Percentiles rank a stretch among this genome's conserved stretches.
These are phyloP conservation scores for Lecanosticta acicola DNA, from an alignment of 2,329 filamentous ascomycete species.

Conservation along the genomic window DNA sequence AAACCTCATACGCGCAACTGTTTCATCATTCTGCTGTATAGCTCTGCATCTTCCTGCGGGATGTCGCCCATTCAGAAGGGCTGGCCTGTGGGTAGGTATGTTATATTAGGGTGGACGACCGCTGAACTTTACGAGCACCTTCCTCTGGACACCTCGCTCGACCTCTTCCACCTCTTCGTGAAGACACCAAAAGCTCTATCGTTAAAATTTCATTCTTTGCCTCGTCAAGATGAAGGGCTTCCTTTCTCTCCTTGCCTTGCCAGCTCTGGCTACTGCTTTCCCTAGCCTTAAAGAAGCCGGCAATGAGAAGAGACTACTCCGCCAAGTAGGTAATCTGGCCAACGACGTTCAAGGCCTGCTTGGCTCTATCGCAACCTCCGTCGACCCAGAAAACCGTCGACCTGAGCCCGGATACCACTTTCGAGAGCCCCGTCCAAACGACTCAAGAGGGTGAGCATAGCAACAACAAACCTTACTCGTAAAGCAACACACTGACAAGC, in stretches of 20 bases:
- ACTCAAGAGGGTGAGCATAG: constrained; percentile 33
- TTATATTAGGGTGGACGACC: no score
- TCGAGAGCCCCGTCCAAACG: constrained; percentile 19
- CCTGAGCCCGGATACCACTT: constrained; percentile 27
- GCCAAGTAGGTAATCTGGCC: constrained; percentile 5
- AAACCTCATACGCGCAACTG: background rate
- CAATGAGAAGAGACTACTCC: constrained; percentile 9
- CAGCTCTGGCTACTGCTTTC: constrained; percentile 11
- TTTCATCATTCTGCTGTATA: background rate
- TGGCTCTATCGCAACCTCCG: constrained; percentile 21
- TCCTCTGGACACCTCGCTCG: no score
- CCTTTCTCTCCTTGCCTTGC: constrained; percentile 5
- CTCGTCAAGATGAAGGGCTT: constrained; percentile 2
- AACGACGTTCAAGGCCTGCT: constrained; percentile 14
- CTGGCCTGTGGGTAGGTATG: no score
- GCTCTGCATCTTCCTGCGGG: no score
- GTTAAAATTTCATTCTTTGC: background rate
- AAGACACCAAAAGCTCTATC: no score
- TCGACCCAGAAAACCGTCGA: constrained; percentile 25
- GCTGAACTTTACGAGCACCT: no score
- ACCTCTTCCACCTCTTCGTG: no score
- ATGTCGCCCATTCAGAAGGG: no score
- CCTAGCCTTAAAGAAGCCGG: constrained; percentile 1
- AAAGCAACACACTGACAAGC: no score
- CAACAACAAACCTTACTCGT: no score